Evolutionary conservation across 1,284 basidiomycete genomes (phyloP).

Genomic region (Apiotrichum gracile): DNA sequence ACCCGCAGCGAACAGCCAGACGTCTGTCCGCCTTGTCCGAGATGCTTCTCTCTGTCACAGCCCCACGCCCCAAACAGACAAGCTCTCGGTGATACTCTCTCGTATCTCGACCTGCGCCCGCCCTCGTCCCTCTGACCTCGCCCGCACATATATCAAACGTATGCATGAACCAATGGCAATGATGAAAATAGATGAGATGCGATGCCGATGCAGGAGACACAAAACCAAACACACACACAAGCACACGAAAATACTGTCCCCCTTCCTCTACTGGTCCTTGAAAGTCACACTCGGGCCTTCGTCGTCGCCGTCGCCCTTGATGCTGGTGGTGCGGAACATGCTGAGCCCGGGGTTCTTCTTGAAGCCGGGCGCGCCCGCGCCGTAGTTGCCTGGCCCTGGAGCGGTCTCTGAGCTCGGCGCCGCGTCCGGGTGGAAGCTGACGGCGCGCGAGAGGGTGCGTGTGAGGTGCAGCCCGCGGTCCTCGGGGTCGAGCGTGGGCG

Average conservation of each 20-base stretch:
- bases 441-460: slow-evolving; percentile 24
- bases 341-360: slow-evolving; percentile 34
- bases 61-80: too few species aligned
- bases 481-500: neutral
- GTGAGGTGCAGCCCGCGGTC: slow-evolving; percentile 11
- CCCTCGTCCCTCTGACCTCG: too few species aligned
- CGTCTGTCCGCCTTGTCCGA: too few species aligned
- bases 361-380: slow-evolving; percentile 33
- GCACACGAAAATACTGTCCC: too few species aligned
- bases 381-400: slow-evolving; percentile 35
- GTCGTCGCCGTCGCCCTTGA: neutral
- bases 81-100: too few species aligned
- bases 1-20: too few species aligned
- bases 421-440: slow-evolving; percentile 39
- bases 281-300: slow-evolving; percentile 5
- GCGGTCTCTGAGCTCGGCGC: slow-evolving; percentile 35
- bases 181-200: too few species aligned
- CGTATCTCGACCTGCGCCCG: too few species aligned
- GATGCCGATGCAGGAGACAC: neutral
- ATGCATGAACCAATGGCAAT: too few species aligned
- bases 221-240: too few species aligned
- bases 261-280: neutral
- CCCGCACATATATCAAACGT: too few species aligned
- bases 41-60: too few species aligned
- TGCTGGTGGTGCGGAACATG: slow-evolving; percentile 32